Conservation (phyloP, 352 stramenopile genomes). For the Peronosclerospora sorghi region DNA sequence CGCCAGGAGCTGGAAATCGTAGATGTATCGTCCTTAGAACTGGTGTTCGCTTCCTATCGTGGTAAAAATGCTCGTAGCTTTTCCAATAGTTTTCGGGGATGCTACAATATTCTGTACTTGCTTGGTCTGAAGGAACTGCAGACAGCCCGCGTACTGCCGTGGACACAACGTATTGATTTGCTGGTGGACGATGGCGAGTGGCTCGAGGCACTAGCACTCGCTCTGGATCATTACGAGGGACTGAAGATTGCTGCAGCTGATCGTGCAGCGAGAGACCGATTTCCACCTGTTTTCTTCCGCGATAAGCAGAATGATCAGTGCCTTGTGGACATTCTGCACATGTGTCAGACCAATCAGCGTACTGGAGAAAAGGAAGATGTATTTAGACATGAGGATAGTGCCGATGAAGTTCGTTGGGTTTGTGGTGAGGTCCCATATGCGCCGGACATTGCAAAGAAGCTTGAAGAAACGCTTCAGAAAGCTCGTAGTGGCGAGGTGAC, state of each 20-base stretch:
- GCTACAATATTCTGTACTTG: constrained; percentile 89
- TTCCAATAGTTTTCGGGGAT: constrained; percentile 86
- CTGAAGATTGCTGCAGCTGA: constrained; percentile 73
- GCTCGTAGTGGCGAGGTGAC: constrained; percentile 68
- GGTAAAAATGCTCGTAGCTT: constrained; percentile 75
- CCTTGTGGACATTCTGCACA: constrained; percentile 83
- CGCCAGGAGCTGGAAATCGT: constrained; percentile 92
- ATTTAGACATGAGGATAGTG: constrained; percentile 73
- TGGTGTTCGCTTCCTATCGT: constrained; percentile 90
- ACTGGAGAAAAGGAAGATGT: constrained; percentile 83
- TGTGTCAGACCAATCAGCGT: constrained; percentile 84
- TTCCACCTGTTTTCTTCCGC: constrained; percentile 82
- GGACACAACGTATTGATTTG: constrained; percentile 88
- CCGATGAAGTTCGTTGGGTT: constrained; percentile 75
- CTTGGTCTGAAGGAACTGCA: constrained; percentile 90
- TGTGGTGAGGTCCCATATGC: constrained; percentile 74
- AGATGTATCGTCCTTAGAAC: constrained; percentile 87
- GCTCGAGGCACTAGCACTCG: constrained; percentile 93
- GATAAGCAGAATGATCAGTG: constrained; percentile 85
- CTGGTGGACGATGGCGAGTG: constrained; percentile 94
- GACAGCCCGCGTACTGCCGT: constrained; percentile 85
- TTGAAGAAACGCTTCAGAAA: constrained; percentile 81
- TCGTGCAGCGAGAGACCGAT: constrained; percentile 71
- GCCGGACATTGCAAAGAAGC: constrained; percentile 66
- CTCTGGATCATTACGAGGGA: constrained; percentile 92